A percentile compares a stretch with the other conserved stretches of the same genome.
phyloP scores from a whole-genome alignment of 805 yeast species.

The Candida tibetensis region DNA sequence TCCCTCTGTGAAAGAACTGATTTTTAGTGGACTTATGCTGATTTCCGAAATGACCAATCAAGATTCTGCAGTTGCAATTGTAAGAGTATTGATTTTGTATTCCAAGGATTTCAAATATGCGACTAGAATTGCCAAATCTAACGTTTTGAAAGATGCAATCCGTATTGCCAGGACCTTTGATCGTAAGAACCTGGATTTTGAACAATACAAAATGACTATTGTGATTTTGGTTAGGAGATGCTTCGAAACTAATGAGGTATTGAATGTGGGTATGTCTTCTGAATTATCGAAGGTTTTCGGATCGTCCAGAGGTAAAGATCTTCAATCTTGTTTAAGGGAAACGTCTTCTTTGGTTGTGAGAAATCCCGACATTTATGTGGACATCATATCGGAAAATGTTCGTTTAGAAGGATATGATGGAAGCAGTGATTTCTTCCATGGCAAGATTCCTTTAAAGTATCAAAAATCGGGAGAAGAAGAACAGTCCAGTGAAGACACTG shows the following conservation, averaged over 20 bases:
- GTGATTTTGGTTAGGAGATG: conserved; percentile 62
- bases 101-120: conserved; percentile 45
- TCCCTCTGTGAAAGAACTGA: conserved; percentile 16
- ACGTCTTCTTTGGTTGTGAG: conserved; percentile 47
- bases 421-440: neutral
- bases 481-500: conserved; percentile 11
- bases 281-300: conserved; percentile 49
- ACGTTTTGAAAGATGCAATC: conserved; percentile 47
- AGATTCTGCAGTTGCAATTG: conserved; percentile 50
- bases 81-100: conserved; percentile 54
- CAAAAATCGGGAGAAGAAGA: conserved; percentile 1
- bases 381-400: conserved; percentile 39
- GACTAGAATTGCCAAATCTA: conserved; percentile 42
- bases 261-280: conserved; percentile 47
- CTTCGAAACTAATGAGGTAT: conserved; percentile 56
- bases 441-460: neutral
- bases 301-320: conserved; percentile 11
- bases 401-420: conserved; percentile 47
- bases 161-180: conserved; percentile 36
- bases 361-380: conserved; percentile 48
- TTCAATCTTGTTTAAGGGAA: conserved; percentile 48
- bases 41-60: conserved; percentile 40
- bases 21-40: conserved; percentile 46
- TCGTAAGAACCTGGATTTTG: conserved; percentile 7
- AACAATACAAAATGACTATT: conserved; percentile 26